A percentile compares a stretch with the other conserved stretches of the same genome.
Evolutionary conservation across 2,329 filamentous ascomycete genomes (phyloP).

Genomic region (Botrytis cinerea): DNA sequence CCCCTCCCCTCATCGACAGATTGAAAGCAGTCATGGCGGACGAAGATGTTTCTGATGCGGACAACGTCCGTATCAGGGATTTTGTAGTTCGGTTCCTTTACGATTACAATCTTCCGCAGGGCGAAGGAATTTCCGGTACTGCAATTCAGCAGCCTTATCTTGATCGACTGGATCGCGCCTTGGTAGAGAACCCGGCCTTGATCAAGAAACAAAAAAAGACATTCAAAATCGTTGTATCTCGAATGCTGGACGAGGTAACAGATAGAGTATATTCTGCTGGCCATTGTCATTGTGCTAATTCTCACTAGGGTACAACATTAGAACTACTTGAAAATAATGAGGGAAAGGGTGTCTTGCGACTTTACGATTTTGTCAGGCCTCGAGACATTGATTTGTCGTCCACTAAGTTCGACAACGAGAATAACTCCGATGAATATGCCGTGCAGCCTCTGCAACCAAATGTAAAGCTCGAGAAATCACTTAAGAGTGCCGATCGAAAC

Average conservation of each 20-base stretch:
- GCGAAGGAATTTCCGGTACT: neutral
- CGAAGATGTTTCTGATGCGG: slow-evolving; percentile 10
- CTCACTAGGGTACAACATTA: neutral
- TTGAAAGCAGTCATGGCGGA: slow-evolving; percentile 7
- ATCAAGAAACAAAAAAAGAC: slow-evolving; percentile 8
- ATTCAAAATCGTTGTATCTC: neutral
- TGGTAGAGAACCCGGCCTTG: neutral
- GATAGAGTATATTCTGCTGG: neutral
- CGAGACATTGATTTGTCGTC: neutral
- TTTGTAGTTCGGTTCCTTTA: neutral
- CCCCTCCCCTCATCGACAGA: neutral
- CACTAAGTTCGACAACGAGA: slow-evolving; percentile 8
- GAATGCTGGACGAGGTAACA: slow-evolving; percentile 11
- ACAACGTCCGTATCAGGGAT: neutral
- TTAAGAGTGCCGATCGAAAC: slow-evolving; percentile 3
- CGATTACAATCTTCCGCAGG: neutral
- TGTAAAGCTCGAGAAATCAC: neutral
- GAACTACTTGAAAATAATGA: slow-evolving; percentile 15
- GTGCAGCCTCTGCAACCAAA: neutral
- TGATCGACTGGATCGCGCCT: slow-evolving; percentile 11
- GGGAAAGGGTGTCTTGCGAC: neutral
- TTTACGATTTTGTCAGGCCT: slow-evolving; percentile 13
- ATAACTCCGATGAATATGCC: neutral
- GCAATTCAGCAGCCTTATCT: slow-evolving; percentile 8
- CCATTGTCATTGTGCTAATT: neutral